Evolutionary conservation across 2,329 filamentous ascomycete genomes (phyloP).

Genomic region (Trichoderma arundinaceum): DNA sequence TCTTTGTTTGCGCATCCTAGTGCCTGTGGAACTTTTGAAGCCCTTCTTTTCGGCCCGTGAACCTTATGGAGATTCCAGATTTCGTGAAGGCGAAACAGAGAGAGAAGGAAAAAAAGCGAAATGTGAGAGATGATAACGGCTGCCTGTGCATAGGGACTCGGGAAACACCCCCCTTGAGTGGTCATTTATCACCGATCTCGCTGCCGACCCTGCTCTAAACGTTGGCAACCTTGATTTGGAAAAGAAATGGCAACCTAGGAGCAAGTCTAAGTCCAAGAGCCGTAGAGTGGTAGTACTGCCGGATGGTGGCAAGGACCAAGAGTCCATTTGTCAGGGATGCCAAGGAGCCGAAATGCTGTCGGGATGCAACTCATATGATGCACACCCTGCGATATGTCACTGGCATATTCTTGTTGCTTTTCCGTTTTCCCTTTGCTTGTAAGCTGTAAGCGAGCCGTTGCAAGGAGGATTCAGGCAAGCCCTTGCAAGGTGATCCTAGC

Average conservation of each 20-base stretch:
- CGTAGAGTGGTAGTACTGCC: background rate
- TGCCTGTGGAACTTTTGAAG: background rate
- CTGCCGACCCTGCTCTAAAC: background rate
- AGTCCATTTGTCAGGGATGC: background rate
- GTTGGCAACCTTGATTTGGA: background rate
- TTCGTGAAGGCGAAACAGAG: background rate
- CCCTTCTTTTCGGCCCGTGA: background rate
- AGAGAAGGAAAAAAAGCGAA: background rate
- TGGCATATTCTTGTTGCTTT: background rate
- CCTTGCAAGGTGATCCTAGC: conserved; percentile 8
- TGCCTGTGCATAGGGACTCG: background rate
- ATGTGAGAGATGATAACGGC: background rate
- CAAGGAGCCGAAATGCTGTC: conserved; percentile 4
- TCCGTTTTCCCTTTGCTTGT: background rate
- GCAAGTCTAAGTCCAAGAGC: background rate
- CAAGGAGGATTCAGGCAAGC: conserved; percentile 6
- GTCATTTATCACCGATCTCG: background rate
- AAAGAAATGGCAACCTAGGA: background rate
- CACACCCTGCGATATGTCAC: background rate
- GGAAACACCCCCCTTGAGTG: background rate
- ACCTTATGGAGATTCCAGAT: background rate
- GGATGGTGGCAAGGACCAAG: background rate
- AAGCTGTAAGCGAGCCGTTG: conserved; percentile 13
- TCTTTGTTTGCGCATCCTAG: background rate
- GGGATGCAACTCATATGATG: background rate